Conservation (phyloP, 768 basidiomycete genomes). For the Agaricus bisporus region DNA sequence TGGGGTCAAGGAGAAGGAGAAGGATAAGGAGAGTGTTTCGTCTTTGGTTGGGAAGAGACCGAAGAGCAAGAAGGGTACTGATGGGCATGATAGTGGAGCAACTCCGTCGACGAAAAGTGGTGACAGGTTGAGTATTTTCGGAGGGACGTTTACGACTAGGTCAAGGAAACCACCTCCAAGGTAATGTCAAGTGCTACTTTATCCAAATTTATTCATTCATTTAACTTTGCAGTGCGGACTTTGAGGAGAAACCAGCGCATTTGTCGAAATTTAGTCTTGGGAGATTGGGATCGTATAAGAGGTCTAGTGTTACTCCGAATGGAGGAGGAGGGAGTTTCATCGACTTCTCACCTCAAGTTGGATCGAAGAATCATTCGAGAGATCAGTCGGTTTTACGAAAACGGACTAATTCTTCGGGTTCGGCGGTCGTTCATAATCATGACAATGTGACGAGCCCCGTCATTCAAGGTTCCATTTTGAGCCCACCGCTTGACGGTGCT, state of each 20-base stretch:
- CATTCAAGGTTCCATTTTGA: too few species aligned
- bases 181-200: conserved; percentile 23
- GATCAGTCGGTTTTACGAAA: conserved; percentile 31
- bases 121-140: conserved; percentile 82
- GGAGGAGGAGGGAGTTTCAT: not conserved
- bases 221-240: not conserved
- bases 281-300: conserved; percentile 32
- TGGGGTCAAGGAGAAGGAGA: conserved; percentile 27
- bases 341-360: conserved; percentile 13
- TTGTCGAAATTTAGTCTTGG: conserved; percentile 40
- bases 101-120: conserved; percentile 20
- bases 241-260: conserved; percentile 28
- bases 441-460: too few species aligned
- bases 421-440: too few species aligned
- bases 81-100: conserved; percentile 21
- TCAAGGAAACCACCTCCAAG: conserved; percentile 78
- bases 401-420: too few species aligned
- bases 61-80: conserved; percentile 45
- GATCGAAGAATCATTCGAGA: conserved; percentile 17
- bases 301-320: not conserved
- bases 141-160: conserved; percentile 57
- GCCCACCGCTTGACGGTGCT: too few species aligned
- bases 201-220: not conserved
- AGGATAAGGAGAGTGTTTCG: conserved; percentile 21
- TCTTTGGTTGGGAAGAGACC: conserved; percentile 26